Conservation (phyloP, 2,329 filamentous ascomycete genomes). For the Massarina eburnea region DNA sequence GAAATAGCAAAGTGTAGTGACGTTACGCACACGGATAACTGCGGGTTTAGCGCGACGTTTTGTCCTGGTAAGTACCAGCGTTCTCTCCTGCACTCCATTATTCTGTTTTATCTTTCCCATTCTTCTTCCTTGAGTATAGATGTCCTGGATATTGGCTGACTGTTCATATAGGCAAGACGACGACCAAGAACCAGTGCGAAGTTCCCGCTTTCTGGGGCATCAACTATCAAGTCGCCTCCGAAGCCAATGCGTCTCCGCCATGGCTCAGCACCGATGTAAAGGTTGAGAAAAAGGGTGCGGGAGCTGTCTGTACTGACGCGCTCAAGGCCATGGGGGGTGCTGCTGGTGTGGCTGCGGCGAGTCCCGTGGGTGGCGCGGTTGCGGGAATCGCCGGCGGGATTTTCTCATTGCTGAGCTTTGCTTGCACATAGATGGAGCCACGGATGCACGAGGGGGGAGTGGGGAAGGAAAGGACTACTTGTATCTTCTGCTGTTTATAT, state of each 20-base stretch:
- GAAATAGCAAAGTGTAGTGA: slow-evolving; percentile 12
- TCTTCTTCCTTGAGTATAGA: no score
- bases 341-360: slow-evolving; percentile 4
- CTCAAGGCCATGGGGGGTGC: slow-evolving; percentile 7
- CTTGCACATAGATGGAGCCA: slow-evolving; percentile 5
- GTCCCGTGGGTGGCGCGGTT: slow-evolving; percentile 1
- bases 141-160: background rate
- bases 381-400: slow-evolving; percentile 10
- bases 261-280: background rate
- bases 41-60: background rate
- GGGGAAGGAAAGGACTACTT: no score
- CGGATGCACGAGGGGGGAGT: no score
- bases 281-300: background rate
- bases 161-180: slow-evolving; percentile 3
- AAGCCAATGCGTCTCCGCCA: background rate
- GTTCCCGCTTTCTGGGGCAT: slow-evolving; percentile 14
- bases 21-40: slow-evolving; percentile 8
- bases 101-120: background rate
- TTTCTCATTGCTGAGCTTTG: slow-evolving; percentile 13
- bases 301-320: slow-evolving; percentile 4
- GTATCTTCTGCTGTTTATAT: no score
- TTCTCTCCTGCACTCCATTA: background rate
- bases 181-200: slow-evolving; percentile 12
- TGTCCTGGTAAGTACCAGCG: slow-evolving; percentile 4
- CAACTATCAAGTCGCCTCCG: slow-evolving; percentile 4